Evolutionary conservation across 805 yeast species (phyloP), one percentile per base, ranked within the genome.

Genomic region (Torulaspora franciscae): DNA sequence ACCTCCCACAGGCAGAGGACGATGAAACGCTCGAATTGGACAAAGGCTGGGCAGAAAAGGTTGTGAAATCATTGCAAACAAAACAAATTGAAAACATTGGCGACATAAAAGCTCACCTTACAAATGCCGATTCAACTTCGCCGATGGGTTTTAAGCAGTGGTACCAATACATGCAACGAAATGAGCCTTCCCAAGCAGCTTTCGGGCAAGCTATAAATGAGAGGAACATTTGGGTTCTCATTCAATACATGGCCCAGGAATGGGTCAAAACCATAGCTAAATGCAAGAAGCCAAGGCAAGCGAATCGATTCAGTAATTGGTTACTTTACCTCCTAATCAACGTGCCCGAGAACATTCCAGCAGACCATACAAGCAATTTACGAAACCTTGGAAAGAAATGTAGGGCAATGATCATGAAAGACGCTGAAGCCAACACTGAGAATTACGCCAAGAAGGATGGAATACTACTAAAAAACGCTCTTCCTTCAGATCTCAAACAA

Each of bases 321-420:
- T 37, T 61, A 11, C 45, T 61, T 4, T 60, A 56, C 40, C 47
- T 59, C 1, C 34, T 63, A n/a, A 15, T 63, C 8, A 57, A 56
- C 43, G 32, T 62, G n/a, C 64, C 64, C 2, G 37, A 28, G 2
- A 45, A 50, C 7, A 19, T 64, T 8, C 55, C 57, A 8, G 59
- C 66, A 2, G 58, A 45, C 2, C 52, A 59, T 24, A 51, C 56
- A 3, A 61, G 66, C 40, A 47, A 48, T 4, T 29, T 64, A 28
- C 50, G 68, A 42, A 59, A 53, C 15, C 39, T 63, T 27, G 68
- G 58, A 3, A 62, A 62, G 42, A 57, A 57, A 45, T 58, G 64
- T 29, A 51, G 47, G 10, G 33, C 34, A 23, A 14, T 40, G 7
- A 27, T 43, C 28, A 17, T 1, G 29, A 24, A 42, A 13, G 35